These are phyloP conservation scores for Magnusiomyces suaveolens DNA, from an alignment of 1,139 yeast genomes.

Conservation along the genomic window DNA sequence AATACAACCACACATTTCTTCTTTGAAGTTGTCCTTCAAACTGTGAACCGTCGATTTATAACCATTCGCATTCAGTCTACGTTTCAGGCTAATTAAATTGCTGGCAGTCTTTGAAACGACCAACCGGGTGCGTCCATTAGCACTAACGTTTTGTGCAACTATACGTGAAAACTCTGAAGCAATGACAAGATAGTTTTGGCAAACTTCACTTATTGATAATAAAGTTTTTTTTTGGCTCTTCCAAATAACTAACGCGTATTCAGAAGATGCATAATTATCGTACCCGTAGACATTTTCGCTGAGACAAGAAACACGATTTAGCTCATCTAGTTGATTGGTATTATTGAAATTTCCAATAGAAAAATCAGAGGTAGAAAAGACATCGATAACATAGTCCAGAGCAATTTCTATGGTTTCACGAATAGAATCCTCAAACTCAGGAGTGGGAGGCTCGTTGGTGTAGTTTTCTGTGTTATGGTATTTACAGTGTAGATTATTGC, in stretches of 20 bases:
- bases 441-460: constrained; percentile 18
- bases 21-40: constrained; percentile 62
- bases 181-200: too few species aligned
- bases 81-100: constrained; percentile 46
- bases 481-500: constrained; percentile 44
- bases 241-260: constrained; percentile 54
- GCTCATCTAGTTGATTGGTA: constrained; percentile 21
- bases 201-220: too few species aligned
- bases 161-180: too few species aligned
- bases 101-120: constrained; percentile 45
- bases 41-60: constrained; percentile 61
- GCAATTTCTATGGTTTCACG: constrained; percentile 42
- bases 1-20: constrained; percentile 71
- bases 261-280: constrained; percentile 40
- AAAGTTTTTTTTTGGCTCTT: constrained; percentile 74
- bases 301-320: constrained; percentile 30
- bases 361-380: constrained; percentile 42
- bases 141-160: constrained; percentile 58
- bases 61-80: constrained; percentile 48
- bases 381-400: constrained; percentile 70
- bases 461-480: constrained; percentile 25
- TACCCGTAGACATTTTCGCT: constrained; percentile 34
- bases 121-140: constrained; percentile 61
- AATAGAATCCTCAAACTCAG: constrained; percentile 26
- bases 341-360: constrained; percentile 27